These are phyloP conservation scores for Trametes gibbosa DNA, from an alignment of 768 basidiomycete genomes.

Conservation along the genomic window DNA sequence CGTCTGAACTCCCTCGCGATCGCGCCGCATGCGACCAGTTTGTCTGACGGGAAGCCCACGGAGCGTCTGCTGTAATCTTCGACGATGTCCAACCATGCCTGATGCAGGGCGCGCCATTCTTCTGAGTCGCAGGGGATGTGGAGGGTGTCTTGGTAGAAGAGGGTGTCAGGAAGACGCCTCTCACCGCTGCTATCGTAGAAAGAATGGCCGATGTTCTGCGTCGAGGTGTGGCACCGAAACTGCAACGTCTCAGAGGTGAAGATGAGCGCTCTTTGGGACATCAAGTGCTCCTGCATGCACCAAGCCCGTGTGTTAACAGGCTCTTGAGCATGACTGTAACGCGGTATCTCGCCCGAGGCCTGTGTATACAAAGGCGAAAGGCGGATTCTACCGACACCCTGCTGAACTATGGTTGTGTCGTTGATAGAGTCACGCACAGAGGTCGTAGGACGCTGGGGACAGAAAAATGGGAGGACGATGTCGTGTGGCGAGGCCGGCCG, in stretches of 20 bases:
- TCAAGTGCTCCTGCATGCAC: slow-evolving; percentile 12
- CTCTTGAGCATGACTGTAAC: slow-evolving; percentile 3
- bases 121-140: neutral
- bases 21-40: slow-evolving; percentile 7
- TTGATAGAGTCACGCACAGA: too few species aligned
- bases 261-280: slow-evolving; percentile 4
- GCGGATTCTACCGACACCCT: neutral
- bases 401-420: neutral
- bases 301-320: slow-evolving; percentile 9
- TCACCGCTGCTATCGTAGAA: neutral
- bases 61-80: slow-evolving; percentile 8
- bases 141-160: neutral
- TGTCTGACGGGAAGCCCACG: slow-evolving; percentile 4
- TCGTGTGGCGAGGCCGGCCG: neutral
- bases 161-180: neutral
- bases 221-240: slow-evolving; percentile 8
- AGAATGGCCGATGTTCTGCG: neutral
- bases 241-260: slow-evolving; percentile 14
- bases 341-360: neutral
- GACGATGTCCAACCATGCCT: slow-evolving; percentile 3
- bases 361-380: neutral
- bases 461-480: slow-evolving; percentile 8
- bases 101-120: neutral
- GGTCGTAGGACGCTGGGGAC: neutral
- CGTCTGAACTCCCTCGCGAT: slow-evolving; percentile 10